Conservation (phyloP, 768 basidiomycete genomes). For the Tricholoma sp. region DNA sequence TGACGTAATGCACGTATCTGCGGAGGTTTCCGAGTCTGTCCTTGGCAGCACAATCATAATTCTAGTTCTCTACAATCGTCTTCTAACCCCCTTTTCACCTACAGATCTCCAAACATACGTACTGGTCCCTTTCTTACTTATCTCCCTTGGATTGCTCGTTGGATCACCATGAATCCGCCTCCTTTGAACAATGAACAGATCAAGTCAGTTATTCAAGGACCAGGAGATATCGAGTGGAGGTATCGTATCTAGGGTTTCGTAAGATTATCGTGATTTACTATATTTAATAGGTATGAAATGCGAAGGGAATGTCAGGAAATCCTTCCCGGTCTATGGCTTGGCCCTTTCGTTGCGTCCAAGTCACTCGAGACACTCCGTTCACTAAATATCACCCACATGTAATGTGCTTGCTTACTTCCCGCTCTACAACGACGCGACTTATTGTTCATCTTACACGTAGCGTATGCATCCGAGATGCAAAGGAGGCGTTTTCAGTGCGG, state of each 20-base stretch:
- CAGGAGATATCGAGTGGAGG: slow-evolving; percentile 84
- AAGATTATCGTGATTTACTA: background rate
- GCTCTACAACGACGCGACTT: slow-evolving; percentile 13
- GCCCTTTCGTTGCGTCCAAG: slow-evolving; percentile 87
- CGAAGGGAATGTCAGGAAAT: slow-evolving; percentile 93
- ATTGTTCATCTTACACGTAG: slow-evolving; percentile 31
- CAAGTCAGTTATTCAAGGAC: slow-evolving; percentile 66
- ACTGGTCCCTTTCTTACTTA: background rate
- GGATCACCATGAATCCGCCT: slow-evolving; percentile 4
- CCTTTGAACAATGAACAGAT: slow-evolving; percentile 38
- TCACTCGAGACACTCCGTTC: slow-evolving; percentile 60
- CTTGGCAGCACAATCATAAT: no score
- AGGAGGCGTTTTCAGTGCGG: slow-evolving; percentile 85
- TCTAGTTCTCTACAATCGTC: background rate
- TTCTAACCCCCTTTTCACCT: background rate
- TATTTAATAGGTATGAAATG: slow-evolving; percentile 76
- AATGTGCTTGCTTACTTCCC: slow-evolving; percentile 14
- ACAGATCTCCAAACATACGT: background rate
- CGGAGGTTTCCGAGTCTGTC: no score
- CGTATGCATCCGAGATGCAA: slow-evolving; percentile 83
- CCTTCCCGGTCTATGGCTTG: slow-evolving; percentile 72
- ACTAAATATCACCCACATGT: slow-evolving; percentile 84
- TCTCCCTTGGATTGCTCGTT: background rate
- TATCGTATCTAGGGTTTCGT: slow-evolving; percentile 24
- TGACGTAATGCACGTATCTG: background rate